These are phyloP conservation scores for Platismatia glauca DNA, from an alignment of 495 filamentous ascomycete species.

Conservation along the genomic window DNA sequence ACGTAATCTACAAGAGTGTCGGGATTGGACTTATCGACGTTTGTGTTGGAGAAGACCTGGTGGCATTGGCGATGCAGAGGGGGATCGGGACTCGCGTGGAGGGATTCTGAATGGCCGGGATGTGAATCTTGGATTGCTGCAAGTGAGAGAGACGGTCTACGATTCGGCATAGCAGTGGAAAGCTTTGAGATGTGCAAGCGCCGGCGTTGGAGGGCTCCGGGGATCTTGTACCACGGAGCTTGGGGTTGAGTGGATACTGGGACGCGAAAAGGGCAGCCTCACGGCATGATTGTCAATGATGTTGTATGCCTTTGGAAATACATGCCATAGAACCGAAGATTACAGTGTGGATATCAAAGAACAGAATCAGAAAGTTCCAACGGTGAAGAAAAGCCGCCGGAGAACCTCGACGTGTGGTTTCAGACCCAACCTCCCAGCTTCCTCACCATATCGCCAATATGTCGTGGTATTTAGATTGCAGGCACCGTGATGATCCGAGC, in stretches of 20 bases:
- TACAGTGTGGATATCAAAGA: not conserved
- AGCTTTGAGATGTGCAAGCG: not conserved
- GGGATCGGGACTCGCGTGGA: slow-evolving; percentile 64
- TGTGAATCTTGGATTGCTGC: not conserved
- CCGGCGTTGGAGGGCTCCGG: not conserved
- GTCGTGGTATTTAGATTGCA: not conserved
- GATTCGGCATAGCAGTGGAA: not conserved
- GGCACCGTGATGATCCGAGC: not conserved
- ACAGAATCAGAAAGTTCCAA: not conserved
- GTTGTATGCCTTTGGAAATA: not conserved
- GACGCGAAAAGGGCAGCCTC: not conserved
- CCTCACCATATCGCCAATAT: not conserved
- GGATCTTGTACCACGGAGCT: not conserved
- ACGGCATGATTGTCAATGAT: not conserved
- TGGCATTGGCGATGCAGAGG: slow-evolving; percentile 62
- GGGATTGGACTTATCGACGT: slow-evolving; percentile 77
- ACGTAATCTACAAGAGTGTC: slow-evolving; percentile 81
- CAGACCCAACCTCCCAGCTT: not conserved
- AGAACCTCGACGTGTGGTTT: not conserved
- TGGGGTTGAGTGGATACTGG: not conserved
- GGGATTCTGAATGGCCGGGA: slow-evolving; percentile 46
- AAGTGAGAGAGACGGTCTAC: not conserved
- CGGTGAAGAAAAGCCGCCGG: not conserved
- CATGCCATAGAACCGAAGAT: too few relatives aligned
- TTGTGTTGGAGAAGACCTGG: slow-evolving; percentile 63